Percentiles rank a stretch among this genome's conserved stretches.
These are phyloP conservation scores for Babesia sp. DNA, from an alignment of 169 alveolate genomes.

Conservation along the genomic window DNA sequence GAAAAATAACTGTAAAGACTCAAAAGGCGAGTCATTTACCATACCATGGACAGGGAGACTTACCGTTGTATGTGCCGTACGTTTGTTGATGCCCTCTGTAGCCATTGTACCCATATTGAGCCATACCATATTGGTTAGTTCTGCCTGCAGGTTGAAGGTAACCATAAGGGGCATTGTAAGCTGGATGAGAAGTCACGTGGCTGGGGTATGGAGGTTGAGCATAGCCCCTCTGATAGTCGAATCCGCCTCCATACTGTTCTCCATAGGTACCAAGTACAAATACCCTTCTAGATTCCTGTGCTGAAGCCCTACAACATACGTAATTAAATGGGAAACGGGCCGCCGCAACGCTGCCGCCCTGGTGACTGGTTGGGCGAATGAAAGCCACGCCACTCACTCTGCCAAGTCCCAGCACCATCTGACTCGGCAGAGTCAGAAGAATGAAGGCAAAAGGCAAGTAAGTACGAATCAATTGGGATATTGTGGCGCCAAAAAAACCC, in stretches of 20 bases:
- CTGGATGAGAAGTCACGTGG: slow-evolving; percentile 1
- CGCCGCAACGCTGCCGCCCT: background rate
- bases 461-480: background rate
- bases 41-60: too few relatives aligned
- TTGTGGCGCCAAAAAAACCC: background rate
- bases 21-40: too few relatives aligned
- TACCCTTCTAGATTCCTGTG: background rate
- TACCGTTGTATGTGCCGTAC: slow-evolving; percentile 24
- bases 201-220: slow-evolving; percentile 10
- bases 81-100: slow-evolving; percentile 19
- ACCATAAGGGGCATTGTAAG: slow-evolving; percentile 5
- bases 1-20: too few relatives aligned
- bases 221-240: slow-evolving; percentile 31
- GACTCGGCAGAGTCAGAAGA: background rate
- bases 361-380: slow-evolving; percentile 19
- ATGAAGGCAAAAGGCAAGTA: background rate
- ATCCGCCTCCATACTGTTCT: slow-evolving; percentile 28
- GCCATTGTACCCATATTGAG: slow-evolving; percentile 18
- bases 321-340: background rate
- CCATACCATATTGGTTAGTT: background rate
- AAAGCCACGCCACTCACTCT: slow-evolving; percentile 30
- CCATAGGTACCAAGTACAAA: slow-evolving; percentile 6
- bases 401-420: slow-evolving; percentile 44
- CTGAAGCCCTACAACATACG: background rate
- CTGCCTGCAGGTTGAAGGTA: slow-evolving; percentile 3